Conservation (phyloP, 2,329 filamentous ascomycete genomes). For the Akanthomyces dipterigenus region DNA sequence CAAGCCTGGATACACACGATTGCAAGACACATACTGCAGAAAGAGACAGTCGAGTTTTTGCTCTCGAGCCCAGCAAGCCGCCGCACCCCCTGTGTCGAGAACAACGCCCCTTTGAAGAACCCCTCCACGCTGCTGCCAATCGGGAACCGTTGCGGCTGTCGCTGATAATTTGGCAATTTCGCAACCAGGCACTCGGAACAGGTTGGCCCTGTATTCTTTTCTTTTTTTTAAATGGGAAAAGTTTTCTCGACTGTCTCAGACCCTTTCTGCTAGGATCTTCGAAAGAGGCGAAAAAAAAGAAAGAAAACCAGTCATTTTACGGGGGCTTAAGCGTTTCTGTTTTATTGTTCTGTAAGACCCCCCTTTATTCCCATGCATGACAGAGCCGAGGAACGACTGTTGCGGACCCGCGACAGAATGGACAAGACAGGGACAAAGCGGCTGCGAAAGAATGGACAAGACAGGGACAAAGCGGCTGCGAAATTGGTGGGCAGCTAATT, state of each 20-base stretch:
- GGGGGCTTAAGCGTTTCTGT: slow-evolving; percentile 7
- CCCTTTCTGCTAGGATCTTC: neutral
- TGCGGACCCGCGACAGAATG: neutral
- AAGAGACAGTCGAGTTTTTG: neutral
- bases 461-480: slow-evolving; percentile 6
- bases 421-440: slow-evolving; percentile 7
- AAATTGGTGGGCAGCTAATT: too few species aligned
- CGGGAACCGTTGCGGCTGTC: slow-evolving; percentile 1
- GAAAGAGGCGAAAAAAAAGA: neutral
- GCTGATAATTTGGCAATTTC: slow-evolving; percentile 2
- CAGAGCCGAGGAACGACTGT: neutral
- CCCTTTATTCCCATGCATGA: neutral
- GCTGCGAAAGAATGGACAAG: neutral
- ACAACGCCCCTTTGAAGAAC: neutral
- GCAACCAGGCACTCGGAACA: neutral
- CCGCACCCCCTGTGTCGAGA: neutral
- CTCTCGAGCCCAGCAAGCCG: neutral
- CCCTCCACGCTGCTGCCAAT: neutral
- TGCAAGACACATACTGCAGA: neutral
- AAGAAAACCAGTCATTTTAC: neutral
- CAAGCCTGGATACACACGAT: neutral
- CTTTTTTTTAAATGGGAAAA: neutral
- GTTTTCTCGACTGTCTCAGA: slow-evolving; percentile 1
- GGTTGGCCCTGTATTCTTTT: neutral
- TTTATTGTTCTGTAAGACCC: slow-evolving; percentile 10